These are phyloP conservation scores for Prunus mongolica DNA, from an alignment of 306 rosid genomes.

Conservation along the genomic window DNA sequence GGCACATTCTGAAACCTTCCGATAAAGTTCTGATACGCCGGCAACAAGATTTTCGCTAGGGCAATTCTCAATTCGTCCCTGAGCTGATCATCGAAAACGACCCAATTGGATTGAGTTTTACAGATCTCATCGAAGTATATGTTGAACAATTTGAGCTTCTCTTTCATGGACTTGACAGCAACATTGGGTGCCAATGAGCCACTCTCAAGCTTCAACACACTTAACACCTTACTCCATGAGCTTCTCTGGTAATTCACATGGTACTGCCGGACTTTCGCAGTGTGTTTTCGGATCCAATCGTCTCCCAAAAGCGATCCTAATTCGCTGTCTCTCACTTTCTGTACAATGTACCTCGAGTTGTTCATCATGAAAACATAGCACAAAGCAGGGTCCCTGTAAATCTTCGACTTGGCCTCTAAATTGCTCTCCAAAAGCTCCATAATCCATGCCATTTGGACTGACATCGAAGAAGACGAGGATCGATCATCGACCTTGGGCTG, in stretches of 20 bases:
- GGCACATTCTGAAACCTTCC: constrained; percentile 51
- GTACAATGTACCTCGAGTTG: constrained; percentile 79
- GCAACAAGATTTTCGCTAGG: constrained; percentile 48
- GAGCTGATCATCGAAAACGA: constrained; percentile 62
- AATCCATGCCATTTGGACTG: constrained; percentile 86
- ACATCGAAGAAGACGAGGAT: constrained; percentile 46
- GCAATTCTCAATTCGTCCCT: constrained; percentile 70
- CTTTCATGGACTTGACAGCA: constrained; percentile 56
- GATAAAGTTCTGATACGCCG: constrained; percentile 67
- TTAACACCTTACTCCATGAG: constrained; percentile 71
- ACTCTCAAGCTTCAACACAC: constrained; percentile 56
- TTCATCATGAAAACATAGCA: constrained; percentile 83
- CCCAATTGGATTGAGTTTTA: constrained; percentile 65
- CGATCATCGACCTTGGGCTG: constrained; percentile 52
- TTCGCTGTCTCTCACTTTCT: constrained; percentile 75
- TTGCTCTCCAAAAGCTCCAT: constrained; percentile 89
- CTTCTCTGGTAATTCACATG: constrained; percentile 66
- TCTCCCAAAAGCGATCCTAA: constrained; percentile 71
- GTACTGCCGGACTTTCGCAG: constrained; percentile 60
- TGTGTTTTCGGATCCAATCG: constrained; percentile 87
- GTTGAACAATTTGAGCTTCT: constrained; percentile 68
- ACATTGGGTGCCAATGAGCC: constrained; percentile 46
- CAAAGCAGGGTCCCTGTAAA: constrained; percentile 64
- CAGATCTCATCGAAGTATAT: constrained; percentile 63
- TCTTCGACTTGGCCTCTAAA: constrained; percentile 84